phyloP scores from a whole-genome alignment of 2,329 filamentous ascomycete genomes.

The Epichloe uncinata region DNA sequence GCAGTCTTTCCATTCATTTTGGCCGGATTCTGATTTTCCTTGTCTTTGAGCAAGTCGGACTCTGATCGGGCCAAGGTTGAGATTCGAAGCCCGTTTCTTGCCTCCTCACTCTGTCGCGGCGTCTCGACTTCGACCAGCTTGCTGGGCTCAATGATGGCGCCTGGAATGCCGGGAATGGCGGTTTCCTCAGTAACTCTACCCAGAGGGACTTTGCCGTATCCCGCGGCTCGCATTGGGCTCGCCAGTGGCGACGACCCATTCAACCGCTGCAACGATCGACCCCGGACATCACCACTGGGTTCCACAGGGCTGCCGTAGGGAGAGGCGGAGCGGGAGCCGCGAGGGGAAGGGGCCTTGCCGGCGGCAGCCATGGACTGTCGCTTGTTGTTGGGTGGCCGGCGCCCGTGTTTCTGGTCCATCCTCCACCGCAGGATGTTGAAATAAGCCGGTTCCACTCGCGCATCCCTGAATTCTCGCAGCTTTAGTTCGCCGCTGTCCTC shows the following conservation, averaged over 20 bases:
- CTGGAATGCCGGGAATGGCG: conserved; percentile 26
- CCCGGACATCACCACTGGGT: conserved; percentile 45
- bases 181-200: conserved; percentile 62
- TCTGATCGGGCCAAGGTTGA: conserved; percentile 21
- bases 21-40: conserved; percentile 24
- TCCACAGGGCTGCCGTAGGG: conserved; percentile 56
- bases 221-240: conserved; percentile 52
- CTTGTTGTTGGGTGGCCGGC: conserved; percentile 37
- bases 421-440: conserved; percentile 93
- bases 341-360: conserved; percentile 30
- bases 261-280: conserved; percentile 58
- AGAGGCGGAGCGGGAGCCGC: conserved; percentile 36
- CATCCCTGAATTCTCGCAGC: conserved; percentile 78
- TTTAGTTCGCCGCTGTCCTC: conserved; percentile 88
- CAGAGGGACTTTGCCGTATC: conserved; percentile 57
- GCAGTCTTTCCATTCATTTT: conserved; percentile 32
- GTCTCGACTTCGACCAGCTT: conserved; percentile 45
- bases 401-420: conserved; percentile 86
- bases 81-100: conserved; percentile 15
- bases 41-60: conserved; percentile 23
- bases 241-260: conserved; percentile 48
- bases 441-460: conserved; percentile 82
- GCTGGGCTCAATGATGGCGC: conserved; percentile 26
- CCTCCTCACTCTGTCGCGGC: conserved; percentile 33
- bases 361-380: conserved; percentile 39